Evolutionary conservation across 345 rosid genomes (phyloP), one percentile per base, ranked within the genome.

Genomic region (Aquilaria sinensis): DNA sequence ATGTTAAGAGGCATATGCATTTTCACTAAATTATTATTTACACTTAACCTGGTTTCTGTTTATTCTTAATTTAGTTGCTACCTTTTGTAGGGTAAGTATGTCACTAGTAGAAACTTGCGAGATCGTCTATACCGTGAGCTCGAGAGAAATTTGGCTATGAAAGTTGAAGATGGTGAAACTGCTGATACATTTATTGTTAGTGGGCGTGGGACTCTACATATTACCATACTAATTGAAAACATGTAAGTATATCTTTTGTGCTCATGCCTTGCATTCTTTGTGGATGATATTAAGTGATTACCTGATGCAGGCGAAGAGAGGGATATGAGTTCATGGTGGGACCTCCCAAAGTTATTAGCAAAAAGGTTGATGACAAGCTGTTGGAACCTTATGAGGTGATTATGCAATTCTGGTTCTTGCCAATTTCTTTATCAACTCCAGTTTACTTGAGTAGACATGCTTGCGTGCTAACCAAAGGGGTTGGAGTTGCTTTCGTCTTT

Each of bases 271-370:
- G 34, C 73, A 54, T 55, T 66, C 60, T 37, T 16, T 62, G 45
- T 64, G 75, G 53, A 61, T 58, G 29, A 69, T 66, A 68, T 68
- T 64, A 73, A 70, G 41, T 23, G 23, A 57, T 67, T n/a, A 41
- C 71, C 52, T 62, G 16, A 82, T 74, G 67, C 81, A 90, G 98
- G 98, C 75, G 98, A 73, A 81, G 98, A 80, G 97, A 93, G 83
- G 98, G 98, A 69, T 93, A 81, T 80, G 98, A 90, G 73, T 93
- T 93, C 65, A 84, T 90, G 97, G 98, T 87, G 65, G 98, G 97
- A 62, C 98, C 98, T 72, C 97, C 97, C 2, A 93, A 90, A 80
- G 97, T 93, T 72, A 93, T 93, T 73, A 84, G 75, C 86, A 93
- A 83, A 69, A 87, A 51, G 69, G 81, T 90, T 56, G 73, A 90